phyloP scores from a whole-genome alignment of 2,329 filamentous ascomycete species.

The Phoma sp. region DNA sequence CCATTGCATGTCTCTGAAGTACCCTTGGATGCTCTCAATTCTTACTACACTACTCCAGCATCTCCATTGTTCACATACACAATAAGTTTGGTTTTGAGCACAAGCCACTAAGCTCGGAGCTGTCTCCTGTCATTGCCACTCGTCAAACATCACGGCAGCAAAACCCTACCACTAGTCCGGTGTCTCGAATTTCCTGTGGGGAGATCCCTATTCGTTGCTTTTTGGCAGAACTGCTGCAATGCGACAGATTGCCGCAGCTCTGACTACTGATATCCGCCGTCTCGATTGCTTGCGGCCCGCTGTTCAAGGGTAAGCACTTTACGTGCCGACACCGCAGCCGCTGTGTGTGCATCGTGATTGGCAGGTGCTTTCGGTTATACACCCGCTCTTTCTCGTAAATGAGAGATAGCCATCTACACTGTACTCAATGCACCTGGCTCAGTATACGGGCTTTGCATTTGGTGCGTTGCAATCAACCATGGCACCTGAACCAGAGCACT shows the following conservation, averaged over 20 bases:
- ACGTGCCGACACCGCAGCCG: constrained; percentile 2
- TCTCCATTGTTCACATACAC: no score
- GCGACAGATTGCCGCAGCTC: constrained; percentile 1
- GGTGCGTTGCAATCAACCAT: constrained; percentile 6
- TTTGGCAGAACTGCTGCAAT: constrained; percentile 1
- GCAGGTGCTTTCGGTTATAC: not conserved
- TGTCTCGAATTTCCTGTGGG: constrained; percentile 3
- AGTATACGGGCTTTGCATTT: not conserved
- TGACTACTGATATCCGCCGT: constrained; percentile 1
- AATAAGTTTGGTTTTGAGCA: not conserved
- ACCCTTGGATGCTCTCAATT: not conserved
- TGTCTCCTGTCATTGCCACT: constrained; percentile 8
- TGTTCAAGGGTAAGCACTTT: not conserved
- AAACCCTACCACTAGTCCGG: not conserved
- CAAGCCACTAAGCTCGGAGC: not conserved
- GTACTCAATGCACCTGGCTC: not conserved
- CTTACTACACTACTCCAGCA: not conserved
- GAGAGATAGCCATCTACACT: not conserved
- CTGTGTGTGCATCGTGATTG: not conserved
- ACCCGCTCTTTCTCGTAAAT: not conserved
- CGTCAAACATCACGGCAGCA: not conserved
- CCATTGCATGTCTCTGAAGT: not conserved
- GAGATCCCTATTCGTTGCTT: not conserved
- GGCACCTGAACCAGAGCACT: constrained; percentile 3
- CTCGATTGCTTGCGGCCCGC: constrained; percentile 3